Base-by-base conservation (phyloP, 306 rosid species). In the Comarum palustre region DNA sequence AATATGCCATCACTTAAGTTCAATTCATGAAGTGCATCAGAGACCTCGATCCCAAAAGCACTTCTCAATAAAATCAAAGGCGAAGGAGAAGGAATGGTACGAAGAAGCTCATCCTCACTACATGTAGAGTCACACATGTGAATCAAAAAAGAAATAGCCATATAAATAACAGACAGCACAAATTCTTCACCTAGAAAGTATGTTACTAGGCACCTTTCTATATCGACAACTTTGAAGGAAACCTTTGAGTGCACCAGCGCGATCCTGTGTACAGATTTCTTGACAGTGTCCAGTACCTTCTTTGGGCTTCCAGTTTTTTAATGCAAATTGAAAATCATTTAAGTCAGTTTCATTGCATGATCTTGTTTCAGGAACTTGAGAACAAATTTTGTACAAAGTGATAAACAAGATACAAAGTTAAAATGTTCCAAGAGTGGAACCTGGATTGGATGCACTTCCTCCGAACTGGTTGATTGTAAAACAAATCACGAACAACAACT, bases 381-480 rank as follows among this genome's bases (percentile, higher is more conserved):
- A 68, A 34, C 19, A 65, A 24, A 27, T 58, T 51, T 34, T 48
- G 70, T 58, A 58, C 1, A 25, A 11, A 27, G 6, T 24, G 27
- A 42, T 14, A 24, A 25, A 32, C 16, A 59, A 68, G 42, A 24
- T 24, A 51, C 27, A 48, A 31, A 14, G 59, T 64, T 3, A 61
- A 38, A 19, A 25, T 24, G 12, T 17, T 68, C 42, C 20, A 57
- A 50, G 47, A 75, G 66, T 29, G 75, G 76, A 74, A 94, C 99
- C 99, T 94, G 80, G 91, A 89, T 72, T 87, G 95, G 65, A 85
- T 88, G 78, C 77, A 78, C 69, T 89, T 91, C 86, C 96, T 91
- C 80, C 97, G 88, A 84, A 91, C 95, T 42, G 97, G 99, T 83
- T 94, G 99, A 81, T 91, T 94, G 90, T 94, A 91, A 81, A 89